Conservation (phyloP, 345 rosid genomes). For the Melaleuca alternifolia region DNA sequence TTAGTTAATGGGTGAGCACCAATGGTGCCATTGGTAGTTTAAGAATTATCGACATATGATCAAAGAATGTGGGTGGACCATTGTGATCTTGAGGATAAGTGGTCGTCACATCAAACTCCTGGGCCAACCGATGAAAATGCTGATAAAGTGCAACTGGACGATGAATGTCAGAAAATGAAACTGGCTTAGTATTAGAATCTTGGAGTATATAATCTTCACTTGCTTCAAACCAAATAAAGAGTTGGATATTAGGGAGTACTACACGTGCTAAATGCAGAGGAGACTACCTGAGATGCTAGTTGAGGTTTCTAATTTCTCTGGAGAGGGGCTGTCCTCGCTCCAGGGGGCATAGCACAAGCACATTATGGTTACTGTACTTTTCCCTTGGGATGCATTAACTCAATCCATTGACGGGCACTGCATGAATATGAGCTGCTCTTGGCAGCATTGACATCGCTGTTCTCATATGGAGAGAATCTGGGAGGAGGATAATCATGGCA, state of each 20-base stretch:
- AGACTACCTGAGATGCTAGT: background rate
- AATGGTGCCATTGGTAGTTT: background rate
- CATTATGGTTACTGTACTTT: background rate
- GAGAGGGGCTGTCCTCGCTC: background rate
- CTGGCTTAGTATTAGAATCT: background rate
- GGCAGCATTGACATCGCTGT: background rate
- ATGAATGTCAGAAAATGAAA: background rate
- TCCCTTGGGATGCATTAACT: background rate
- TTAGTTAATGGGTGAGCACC: background rate
- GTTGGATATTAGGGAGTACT: background rate
- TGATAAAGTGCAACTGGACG: background rate
- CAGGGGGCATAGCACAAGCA: background rate
- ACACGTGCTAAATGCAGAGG: background rate
- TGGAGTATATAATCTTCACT: background rate
- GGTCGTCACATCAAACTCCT: background rate
- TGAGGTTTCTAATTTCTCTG: background rate
- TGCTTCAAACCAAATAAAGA: background rate
- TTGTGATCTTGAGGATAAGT: background rate
- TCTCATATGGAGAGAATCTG: background rate
- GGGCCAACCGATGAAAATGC: background rate
- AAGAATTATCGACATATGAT: background rate
- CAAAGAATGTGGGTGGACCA: background rate
- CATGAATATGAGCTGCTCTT: background rate
- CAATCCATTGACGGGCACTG: background rate
- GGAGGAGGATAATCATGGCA: background rate